phyloP scores from a whole-genome alignment of 2,329 filamentous ascomycete genomes.

The Beauveria sp. region DNA sequence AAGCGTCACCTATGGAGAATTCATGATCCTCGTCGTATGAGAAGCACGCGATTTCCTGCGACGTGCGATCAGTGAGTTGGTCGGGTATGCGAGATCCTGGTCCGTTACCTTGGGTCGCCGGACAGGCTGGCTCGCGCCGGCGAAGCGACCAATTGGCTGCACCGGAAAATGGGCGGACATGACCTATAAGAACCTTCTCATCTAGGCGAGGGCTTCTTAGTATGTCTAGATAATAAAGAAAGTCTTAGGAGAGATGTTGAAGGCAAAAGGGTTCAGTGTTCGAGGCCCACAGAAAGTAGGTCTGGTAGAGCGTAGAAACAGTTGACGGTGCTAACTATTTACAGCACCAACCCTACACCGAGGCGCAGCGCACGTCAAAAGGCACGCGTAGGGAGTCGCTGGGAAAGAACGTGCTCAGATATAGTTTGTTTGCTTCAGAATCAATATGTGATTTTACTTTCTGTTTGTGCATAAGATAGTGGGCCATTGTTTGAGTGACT shows the following conservation, averaged over 20 bases:
- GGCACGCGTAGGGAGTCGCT: not conserved
- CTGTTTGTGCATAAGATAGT: not conserved
- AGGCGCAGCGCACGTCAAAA: not conserved
- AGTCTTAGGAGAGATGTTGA: not conserved
- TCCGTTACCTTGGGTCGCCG: slow-evolving; percentile 60
- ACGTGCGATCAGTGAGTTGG: not conserved
- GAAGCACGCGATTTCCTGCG: slow-evolving; percentile 81
- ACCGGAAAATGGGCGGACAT: slow-evolving; percentile 45
- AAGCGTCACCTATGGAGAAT: slow-evolving; percentile 69
- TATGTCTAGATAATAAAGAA: not conserved
- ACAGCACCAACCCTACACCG: not conserved
- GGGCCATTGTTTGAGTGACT: not conserved
- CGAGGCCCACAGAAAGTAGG: not conserved
- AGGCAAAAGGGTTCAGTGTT: not conserved
- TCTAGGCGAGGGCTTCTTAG: not conserved
- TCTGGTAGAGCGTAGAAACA: not conserved
- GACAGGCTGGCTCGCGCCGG: slow-evolving; percentile 60
- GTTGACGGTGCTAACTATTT: not conserved
- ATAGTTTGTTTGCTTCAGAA: too few relatives aligned
- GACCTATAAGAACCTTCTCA: not conserved
- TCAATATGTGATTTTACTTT: too few relatives aligned
- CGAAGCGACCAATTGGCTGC: slow-evolving; percentile 62
- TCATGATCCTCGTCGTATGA: slow-evolving; percentile 82
- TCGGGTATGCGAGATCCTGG: not conserved
- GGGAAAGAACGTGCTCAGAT: not conserved